Percentiles rank a stretch among this genome's conserved stretches.
Conservation (phyloP, 805 yeast species). For the Metschnikowia cerradonensis region DNA sequence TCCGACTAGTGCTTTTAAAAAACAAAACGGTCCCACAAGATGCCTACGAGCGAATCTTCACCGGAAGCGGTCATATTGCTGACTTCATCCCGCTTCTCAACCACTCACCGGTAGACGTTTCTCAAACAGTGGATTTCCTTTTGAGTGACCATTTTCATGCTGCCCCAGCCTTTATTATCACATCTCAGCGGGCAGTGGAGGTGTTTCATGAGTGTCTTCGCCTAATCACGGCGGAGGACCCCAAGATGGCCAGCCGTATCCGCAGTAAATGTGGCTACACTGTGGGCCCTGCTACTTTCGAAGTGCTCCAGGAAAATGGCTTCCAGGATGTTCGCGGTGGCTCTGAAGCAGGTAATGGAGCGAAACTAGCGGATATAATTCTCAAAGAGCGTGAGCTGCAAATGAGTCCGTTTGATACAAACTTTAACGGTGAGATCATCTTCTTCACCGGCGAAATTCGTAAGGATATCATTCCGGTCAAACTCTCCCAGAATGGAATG, state of each 20-base stretch:
- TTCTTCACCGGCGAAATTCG: constrained; percentile 86
- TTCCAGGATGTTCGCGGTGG: constrained; percentile 73
- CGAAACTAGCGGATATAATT: constrained; percentile 61
- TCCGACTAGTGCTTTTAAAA: constrained; percentile 53
- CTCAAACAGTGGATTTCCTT: constrained; percentile 43
- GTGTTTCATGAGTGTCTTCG: constrained; percentile 50
- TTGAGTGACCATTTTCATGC: constrained; percentile 38
- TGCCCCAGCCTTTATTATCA: constrained; percentile 57
- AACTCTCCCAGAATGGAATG: constrained; percentile 41
- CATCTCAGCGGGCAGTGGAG: constrained; percentile 91
- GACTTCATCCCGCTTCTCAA: constrained; percentile 69
- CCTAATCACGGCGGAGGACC: constrained; percentile 16
- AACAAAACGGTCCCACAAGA: constrained; percentile 68
- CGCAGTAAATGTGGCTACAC: constrained; percentile 63
- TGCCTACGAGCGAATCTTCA: constrained; percentile 51
- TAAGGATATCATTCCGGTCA: constrained; percentile 74
- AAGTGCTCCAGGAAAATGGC: constrained; percentile 55
- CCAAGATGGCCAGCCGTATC: constrained; percentile 20
- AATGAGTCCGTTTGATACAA: constrained; percentile 8
- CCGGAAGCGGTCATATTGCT: constrained; percentile 35
- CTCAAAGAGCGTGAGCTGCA: constrained; percentile 26
- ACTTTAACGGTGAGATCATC: constrained; percentile 33
- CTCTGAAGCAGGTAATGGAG: constrained; percentile 75
- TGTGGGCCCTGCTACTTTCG: constrained; percentile 86
- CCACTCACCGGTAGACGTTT: constrained; percentile 55